Conservation (phyloP, 2,329 filamentous ascomycete species). For the Diaporthe caulivora region DNA sequence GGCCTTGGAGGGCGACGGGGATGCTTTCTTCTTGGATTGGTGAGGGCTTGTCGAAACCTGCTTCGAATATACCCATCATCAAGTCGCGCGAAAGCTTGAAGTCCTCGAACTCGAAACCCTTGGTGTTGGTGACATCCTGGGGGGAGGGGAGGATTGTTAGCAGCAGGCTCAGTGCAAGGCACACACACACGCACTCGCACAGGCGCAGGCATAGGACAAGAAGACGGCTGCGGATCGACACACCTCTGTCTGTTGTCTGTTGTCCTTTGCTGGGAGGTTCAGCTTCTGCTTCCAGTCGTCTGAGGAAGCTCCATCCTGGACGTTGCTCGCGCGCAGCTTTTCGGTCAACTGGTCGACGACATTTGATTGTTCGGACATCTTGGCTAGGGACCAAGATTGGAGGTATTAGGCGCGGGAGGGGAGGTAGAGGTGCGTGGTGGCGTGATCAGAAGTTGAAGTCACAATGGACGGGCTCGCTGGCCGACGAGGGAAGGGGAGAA, state of each 20-base stretch:
- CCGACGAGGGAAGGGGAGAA: conserved; percentile 3
- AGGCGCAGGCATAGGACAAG: background rate
- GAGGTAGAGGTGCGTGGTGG: background rate
- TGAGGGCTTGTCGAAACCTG: conserved; percentile 97
- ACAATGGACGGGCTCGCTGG: conserved; percentile 20
- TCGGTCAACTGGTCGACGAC: conserved; percentile 39
- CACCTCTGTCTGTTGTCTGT: conserved; percentile 85
- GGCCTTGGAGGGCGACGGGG: conserved; percentile 92
- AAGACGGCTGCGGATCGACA: conserved; percentile 38
- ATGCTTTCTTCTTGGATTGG: conserved; percentile 99
- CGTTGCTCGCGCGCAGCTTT: conserved; percentile 36
- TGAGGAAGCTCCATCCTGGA: conserved; percentile 32
- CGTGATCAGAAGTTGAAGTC: conserved; percentile 5
- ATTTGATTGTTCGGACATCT: conserved; percentile 36
- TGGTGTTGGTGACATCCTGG: conserved; percentile 97
- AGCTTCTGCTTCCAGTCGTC: conserved; percentile 80
- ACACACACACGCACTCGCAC: too few species aligned
- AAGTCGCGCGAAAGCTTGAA: conserved; percentile 95
- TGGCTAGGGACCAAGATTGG: conserved; percentile 30
- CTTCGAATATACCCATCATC: conserved; percentile 99
- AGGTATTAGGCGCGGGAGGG: conserved; percentile 1
- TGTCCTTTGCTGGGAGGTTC: conserved; percentile 80
- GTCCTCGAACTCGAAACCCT: conserved; percentile 97
- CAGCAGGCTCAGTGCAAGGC: background rate
- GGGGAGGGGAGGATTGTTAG: conserved; percentile 13